Percentiles rank a stretch among this genome's conserved stretches.
phyloP scores from a whole-genome alignment of 805 yeast genomes.

The Yamadazyma sp. region DNA sequence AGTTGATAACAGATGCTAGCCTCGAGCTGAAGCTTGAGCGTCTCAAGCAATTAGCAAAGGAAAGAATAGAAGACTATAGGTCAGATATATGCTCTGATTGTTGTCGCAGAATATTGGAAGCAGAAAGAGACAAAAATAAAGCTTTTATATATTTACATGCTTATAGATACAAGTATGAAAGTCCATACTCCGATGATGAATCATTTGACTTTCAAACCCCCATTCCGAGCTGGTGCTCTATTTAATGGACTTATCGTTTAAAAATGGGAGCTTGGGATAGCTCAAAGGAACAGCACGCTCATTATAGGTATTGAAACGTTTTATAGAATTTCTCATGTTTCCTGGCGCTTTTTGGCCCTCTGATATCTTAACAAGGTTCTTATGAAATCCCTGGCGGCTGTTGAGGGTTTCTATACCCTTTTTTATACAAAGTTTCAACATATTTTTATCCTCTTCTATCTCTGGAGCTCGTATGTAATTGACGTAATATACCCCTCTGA shows the following conservation, averaged over 20 bases:
- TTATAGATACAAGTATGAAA: slow-evolving; percentile 21
- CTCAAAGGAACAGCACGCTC: slow-evolving; percentile 16
- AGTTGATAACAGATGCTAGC: background rate
- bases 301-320: slow-evolving; percentile 8
- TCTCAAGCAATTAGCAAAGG: slow-evolving; percentile 23
- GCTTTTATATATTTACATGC: slow-evolving; percentile 50
- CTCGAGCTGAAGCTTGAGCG: slow-evolving; percentile 17
- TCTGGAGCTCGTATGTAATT: slow-evolving; percentile 21
- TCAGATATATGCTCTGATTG: slow-evolving; percentile 35
- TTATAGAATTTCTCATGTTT: background rate
- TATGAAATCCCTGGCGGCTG: too few species aligned
- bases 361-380: background rate
- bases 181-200: slow-evolving; percentile 15
- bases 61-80: slow-evolving; percentile 30
- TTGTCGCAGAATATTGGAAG: slow-evolving; percentile 27
- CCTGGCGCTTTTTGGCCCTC: background rate
- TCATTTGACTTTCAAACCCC: slow-evolving; percentile 41
- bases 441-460: slow-evolving; percentile 17
- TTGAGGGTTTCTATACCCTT: slow-evolving; percentile 1
- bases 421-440: background rate
- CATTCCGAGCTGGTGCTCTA: slow-evolving; percentile 49
- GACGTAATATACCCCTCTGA: slow-evolving; percentile 28
- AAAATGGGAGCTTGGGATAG: slow-evolving; percentile 27
- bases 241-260: slow-evolving; percentile 12
- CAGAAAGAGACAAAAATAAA: slow-evolving; percentile 26